phyloP scores from a whole-genome alignment of 139 green algal species.

The Yamagishiella unicocca region DNA sequence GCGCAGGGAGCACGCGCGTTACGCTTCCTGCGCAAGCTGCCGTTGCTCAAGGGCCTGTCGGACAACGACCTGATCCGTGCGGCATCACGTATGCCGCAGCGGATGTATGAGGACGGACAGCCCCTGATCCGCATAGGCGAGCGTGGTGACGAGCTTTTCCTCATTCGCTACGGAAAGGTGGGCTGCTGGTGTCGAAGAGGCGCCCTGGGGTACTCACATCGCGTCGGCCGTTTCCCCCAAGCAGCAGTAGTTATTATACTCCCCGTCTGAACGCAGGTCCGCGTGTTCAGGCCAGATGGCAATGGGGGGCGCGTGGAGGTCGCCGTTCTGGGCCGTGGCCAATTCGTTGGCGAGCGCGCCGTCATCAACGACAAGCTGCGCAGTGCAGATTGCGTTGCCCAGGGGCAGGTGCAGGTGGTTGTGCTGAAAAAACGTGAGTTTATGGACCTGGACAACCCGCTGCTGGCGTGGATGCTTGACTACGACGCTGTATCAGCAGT shows the following conservation, averaged over 20 bases:
- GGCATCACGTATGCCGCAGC: constrained; percentile 67
- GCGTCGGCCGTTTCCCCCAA: no score
- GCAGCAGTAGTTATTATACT: not conserved
- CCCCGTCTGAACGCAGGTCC: constrained; percentile 50
- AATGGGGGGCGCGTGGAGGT: constrained; percentile 72
- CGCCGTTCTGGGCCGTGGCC: constrained; percentile 71
- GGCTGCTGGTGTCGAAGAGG: not conserved
- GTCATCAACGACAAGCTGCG: constrained; percentile 84
- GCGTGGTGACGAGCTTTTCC: constrained; percentile 78
- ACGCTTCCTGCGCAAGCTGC: constrained; percentile 84
- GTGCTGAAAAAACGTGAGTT: constrained; percentile 84
- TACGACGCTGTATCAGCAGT: constrained; percentile 77
- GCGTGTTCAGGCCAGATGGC: constrained; percentile 70
- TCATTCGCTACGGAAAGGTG: constrained; percentile 83
- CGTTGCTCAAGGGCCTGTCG: constrained; percentile 80
- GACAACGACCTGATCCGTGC: constrained; percentile 79
- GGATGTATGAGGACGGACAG: constrained; percentile 73
- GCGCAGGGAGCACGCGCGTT: constrained; percentile 74
- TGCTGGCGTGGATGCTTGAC: constrained; percentile 84
- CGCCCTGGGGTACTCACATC: no score
- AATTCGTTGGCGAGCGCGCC: constrained; percentile 84
- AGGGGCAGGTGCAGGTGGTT: constrained; percentile 77
- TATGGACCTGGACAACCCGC: constrained; percentile 81
- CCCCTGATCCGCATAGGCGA: constrained; percentile 77
- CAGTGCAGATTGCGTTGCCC: constrained; percentile 78